phyloP scores from a whole-genome alignment of 2,329 filamentous ascomycete genomes.

The Chaetomium olivaceum region DNA sequence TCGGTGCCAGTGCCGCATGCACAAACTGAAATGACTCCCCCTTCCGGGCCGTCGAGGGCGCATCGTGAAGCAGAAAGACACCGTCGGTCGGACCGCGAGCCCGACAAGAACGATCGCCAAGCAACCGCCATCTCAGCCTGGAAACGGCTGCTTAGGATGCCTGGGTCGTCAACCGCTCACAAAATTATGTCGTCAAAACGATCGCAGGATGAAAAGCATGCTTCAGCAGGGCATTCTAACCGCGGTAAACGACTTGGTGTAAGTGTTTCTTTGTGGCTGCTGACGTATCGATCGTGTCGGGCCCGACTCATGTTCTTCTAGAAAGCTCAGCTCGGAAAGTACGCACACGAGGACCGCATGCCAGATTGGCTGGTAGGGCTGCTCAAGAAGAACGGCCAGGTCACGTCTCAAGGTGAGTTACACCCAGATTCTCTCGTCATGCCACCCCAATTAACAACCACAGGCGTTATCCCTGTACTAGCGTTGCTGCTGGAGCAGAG shows the following conservation, averaged over 20 bases:
- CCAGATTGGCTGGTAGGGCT: slow-evolving; percentile 66
- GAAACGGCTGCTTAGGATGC: slow-evolving; percentile 35
- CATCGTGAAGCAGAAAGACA: slow-evolving; percentile 26
- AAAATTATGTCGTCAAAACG: slow-evolving; percentile 17
- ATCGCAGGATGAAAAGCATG: slow-evolving; percentile 11
- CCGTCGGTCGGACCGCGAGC: slow-evolving; percentile 16
- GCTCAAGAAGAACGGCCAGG: slow-evolving; percentile 60
- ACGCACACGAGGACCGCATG: slow-evolving; percentile 74
- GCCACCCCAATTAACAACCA: slow-evolving; percentile 44
- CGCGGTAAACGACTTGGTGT: slow-evolving; percentile 32
- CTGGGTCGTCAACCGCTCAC: slow-evolving; percentile 29
- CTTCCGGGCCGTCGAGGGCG: slow-evolving; percentile 20
- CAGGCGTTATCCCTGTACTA: slow-evolving; percentile 63
- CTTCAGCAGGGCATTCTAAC: neutral
- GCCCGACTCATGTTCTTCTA: slow-evolving; percentile 12
- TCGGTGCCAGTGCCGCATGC: neutral
- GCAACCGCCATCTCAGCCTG: slow-evolving; percentile 36
- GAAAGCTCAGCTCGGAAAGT: slow-evolving; percentile 67
- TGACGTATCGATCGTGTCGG: neutral
- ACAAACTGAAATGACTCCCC: neutral
- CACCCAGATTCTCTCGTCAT: neutral
- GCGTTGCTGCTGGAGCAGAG: slow-evolving; percentile 66
- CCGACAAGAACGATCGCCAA: slow-evolving; percentile 21
- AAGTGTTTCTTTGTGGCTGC: neutral
- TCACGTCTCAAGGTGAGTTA: slow-evolving; percentile 52